A percentile compares a stretch with the other conserved stretches of the same genome.
These are phyloP conservation scores for Dryadomyces sulphureus DNA, from an alignment of 2,329 filamentous ascomycete species.

Conservation along the genomic window DNA sequence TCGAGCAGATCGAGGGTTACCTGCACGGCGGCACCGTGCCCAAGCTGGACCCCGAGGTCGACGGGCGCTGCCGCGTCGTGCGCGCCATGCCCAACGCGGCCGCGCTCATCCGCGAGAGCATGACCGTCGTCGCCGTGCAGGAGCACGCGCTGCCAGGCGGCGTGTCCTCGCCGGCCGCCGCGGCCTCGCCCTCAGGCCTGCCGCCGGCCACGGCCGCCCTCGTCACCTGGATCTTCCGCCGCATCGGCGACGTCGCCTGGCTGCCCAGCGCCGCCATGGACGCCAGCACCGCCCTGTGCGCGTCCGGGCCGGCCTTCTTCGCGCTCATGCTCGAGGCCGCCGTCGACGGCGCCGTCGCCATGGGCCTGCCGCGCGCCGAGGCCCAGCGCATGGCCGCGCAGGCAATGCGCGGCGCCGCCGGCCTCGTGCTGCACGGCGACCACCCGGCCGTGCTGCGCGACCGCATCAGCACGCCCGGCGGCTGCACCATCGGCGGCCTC, in stretches of 20 bases:
- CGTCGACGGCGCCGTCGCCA: slow-evolving; percentile 63
- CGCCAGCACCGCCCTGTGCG: slow-evolving; percentile 57
- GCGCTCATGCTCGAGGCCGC: slow-evolving; percentile 61
- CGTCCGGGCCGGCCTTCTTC: slow-evolving; percentile 63
- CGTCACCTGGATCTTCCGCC: slow-evolving; percentile 62
- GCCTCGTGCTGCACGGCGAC: slow-evolving; percentile 51
- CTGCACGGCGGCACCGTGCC: slow-evolving; percentile 43
- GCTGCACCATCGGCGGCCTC: slow-evolving; percentile 63
- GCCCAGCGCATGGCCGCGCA: slow-evolving; percentile 67
- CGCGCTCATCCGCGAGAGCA: slow-evolving; percentile 61
- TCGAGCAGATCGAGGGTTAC: slow-evolving; percentile 49
- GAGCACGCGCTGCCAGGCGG: background rate
- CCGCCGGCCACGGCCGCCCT: slow-evolving; percentile 36
- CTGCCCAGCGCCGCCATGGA: slow-evolving; percentile 57
- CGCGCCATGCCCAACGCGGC: slow-evolving; percentile 80
- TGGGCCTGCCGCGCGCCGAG: slow-evolving; percentile 59
- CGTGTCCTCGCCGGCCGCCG: slow-evolving; percentile 16
- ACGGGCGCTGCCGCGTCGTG: slow-evolving; percentile 48
- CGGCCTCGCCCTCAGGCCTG: slow-evolving; percentile 32
- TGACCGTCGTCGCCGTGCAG: slow-evolving; percentile 62
- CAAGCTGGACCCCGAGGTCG: slow-evolving; percentile 27
- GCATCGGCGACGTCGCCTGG: slow-evolving; percentile 55
- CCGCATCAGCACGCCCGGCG: slow-evolving; percentile 63
- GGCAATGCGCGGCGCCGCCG: slow-evolving; percentile 60
- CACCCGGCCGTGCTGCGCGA: slow-evolving; percentile 63